Percentiles rank a stretch among this genome's conserved stretches.
Conservation (phyloP, 2,329 filamentous ascomycete genomes). For the Hypoxylon sp. region DNA sequence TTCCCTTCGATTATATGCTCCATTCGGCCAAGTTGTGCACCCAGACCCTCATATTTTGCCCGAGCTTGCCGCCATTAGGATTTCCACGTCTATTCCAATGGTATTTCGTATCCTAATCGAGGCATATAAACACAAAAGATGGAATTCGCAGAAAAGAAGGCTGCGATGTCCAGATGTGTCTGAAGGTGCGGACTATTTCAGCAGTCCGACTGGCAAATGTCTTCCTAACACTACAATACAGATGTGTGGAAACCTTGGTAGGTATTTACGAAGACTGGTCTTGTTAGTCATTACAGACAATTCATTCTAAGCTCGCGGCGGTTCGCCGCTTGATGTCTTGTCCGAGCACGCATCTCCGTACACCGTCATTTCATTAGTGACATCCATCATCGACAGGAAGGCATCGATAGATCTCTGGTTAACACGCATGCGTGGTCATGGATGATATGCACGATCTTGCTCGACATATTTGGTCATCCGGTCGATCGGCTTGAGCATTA, state of each 20-base stretch:
- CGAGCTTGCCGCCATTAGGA: constrained; percentile 3
- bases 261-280: not conserved
- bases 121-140: not conserved
- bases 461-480: not conserved
- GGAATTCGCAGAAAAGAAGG: not conserved
- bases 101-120: constrained; percentile 11
- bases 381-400: not conserved
- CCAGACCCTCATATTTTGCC: not conserved
- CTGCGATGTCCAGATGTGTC: not conserved
- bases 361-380: not conserved
- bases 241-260: not conserved
- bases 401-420: not conserved
- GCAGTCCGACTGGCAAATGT: not conserved
- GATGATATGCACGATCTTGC: not conserved
- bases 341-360: not conserved
- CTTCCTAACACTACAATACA: not conserved
- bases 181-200: constrained; percentile 1
- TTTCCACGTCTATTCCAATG: constrained; percentile 4
- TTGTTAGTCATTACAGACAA: not conserved
- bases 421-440: not conserved
- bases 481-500: not conserved
- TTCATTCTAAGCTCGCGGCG: not conserved
- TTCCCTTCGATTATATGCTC: constrained; percentile 2
- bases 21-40: constrained; percentile 1
- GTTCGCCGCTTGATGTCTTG: not conserved